Conservation (phyloP, 1,284 basidiomycete genomes). For the Omphalotus olearius region DNA sequence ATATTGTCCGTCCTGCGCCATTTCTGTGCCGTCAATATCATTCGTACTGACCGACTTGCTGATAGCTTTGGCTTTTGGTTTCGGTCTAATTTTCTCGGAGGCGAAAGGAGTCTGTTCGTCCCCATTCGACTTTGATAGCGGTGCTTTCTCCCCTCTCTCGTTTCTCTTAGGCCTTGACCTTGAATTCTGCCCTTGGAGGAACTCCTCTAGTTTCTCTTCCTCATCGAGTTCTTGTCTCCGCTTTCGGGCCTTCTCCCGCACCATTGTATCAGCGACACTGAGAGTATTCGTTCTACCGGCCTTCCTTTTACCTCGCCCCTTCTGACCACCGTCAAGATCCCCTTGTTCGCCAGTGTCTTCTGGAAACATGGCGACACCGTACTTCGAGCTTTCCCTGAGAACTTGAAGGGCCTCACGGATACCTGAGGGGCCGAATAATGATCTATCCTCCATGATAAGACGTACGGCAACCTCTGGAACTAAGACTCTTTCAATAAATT, state of each 20-base stretch:
- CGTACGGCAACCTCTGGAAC: constrained; percentile 72
- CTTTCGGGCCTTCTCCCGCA: constrained; percentile 60
- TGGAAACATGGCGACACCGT: constrained; percentile 78
- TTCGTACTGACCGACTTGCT: neutral
- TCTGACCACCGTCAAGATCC: constrained; percentile 18
- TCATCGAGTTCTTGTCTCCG: constrained; percentile 58
- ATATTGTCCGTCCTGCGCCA: neutral
- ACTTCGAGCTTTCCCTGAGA: constrained; percentile 68
- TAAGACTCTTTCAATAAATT: constrained; percentile 70
- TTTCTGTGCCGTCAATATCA: neutral
- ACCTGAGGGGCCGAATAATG: constrained; percentile 30
- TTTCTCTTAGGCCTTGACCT: constrained; percentile 22
- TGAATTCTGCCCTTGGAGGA: constrained; percentile 28
- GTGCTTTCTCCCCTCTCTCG: constrained; percentile 1
- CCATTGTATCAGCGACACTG: constrained; percentile 52
- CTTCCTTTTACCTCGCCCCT: constrained; percentile 6
- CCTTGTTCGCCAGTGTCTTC: constrained; percentile 45
- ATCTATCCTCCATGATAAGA: constrained; percentile 67
- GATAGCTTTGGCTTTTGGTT: constrained; percentile 10
- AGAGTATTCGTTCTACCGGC: constrained; percentile 22
- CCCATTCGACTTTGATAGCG: neutral
- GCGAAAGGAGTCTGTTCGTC: neutral
- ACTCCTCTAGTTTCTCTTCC: constrained; percentile 40
- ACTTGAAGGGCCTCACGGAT: constrained; percentile 46
- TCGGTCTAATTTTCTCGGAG: constrained; percentile 4